Base-by-base conservation (phyloP, 2,329 filamentous ascomycete genomes). In the Calycina herbarum region DNA sequence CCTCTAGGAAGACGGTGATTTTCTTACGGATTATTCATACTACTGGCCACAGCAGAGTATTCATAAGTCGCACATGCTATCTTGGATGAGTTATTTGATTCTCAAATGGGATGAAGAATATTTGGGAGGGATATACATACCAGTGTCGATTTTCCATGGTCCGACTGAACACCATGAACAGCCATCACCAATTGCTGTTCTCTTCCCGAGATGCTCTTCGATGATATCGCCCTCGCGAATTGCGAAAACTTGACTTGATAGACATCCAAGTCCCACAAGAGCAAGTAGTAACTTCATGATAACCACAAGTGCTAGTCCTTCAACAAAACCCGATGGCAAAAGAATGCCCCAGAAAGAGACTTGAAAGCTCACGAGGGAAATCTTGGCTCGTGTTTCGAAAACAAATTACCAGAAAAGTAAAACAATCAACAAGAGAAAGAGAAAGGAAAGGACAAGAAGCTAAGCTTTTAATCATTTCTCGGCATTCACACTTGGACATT, bases 11-110 rank as follows among this genome's bases (percentile, higher is more conserved):
- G 27, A 29, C 27, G 27, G 20, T 17, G 38, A 7, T 8, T 54
- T 10, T 8, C 20, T 58, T 64, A 68, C 66, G 66, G 66, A 54
- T 68, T 68, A 8, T 20, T 59, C 54, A 68, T 68, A 59, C 66
- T 68, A 57, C 64, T 68, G 10, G 66, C 66, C 1, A 68, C 66
- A 42, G 66, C 66, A 33, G 45, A 64, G n/a, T 59, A 68, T 33
- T 68, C 66, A 31, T 58, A 57, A 27, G 61, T 63, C n/a, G 27
- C 54, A 40, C 66, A 68, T 40, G 61, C 66, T 68, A 33, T 58
- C 45, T 58, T 35, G n/a, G 11, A 10, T 66, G 15, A 65, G 58
- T 57, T 40, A 15, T 8, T 15, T 1, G 7, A 8, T 42, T 48
- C 57, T 33, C 20, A 11, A 6, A 51, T 31, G 24, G 10, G 5